Evolutionary conservation across 2,329 filamentous ascomycete species (phyloP).

Genomic region (Claviceps arundinis): DNA sequence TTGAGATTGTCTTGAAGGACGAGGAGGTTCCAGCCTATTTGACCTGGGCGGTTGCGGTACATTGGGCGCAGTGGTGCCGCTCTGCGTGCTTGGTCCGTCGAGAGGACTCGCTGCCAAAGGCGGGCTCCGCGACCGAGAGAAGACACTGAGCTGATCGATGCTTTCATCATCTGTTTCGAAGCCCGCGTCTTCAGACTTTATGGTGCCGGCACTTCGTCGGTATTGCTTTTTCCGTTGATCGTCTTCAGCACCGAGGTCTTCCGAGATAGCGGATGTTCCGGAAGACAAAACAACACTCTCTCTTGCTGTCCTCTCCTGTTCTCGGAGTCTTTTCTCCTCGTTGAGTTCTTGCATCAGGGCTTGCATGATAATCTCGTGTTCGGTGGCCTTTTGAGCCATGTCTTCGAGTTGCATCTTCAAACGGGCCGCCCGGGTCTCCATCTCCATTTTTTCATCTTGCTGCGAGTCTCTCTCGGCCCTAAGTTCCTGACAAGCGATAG

Average conservation of each 20-base stretch:
- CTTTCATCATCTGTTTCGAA: conserved; percentile 41
- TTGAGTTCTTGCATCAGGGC: conserved; percentile 36
- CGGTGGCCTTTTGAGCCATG: conserved; percentile 38
- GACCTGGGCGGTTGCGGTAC: conserved; percentile 12
- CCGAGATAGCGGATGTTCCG: conserved; percentile 31
- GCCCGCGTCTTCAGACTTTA: conserved; percentile 27
- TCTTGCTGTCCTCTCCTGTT: conserved; percentile 23
- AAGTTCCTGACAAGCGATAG: conserved; percentile 35
- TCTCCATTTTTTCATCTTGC: conserved; percentile 42
- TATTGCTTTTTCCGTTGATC: conserved; percentile 30
- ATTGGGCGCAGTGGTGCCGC: not conserved
- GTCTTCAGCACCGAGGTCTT: conserved; percentile 41
- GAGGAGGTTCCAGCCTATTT: conserved; percentile 13
- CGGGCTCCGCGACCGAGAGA: conserved; percentile 47
- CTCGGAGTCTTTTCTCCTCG: conserved; percentile 34
- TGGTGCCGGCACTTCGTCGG: conserved; percentile 30
- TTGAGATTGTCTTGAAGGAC: conserved; percentile 22
- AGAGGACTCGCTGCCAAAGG: conserved; percentile 26
- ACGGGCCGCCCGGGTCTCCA: conserved; percentile 36
- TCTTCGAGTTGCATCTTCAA: conserved; percentile 47
- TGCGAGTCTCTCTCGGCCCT: conserved; percentile 39
- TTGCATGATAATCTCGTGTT: conserved; percentile 39
- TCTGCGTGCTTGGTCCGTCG: not conserved
- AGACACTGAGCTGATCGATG: conserved; percentile 40
- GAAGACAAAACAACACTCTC: conserved; percentile 17